Conservation (phyloP, 768 basidiomycete genomes). For the Tulasnella sp. region DNA sequence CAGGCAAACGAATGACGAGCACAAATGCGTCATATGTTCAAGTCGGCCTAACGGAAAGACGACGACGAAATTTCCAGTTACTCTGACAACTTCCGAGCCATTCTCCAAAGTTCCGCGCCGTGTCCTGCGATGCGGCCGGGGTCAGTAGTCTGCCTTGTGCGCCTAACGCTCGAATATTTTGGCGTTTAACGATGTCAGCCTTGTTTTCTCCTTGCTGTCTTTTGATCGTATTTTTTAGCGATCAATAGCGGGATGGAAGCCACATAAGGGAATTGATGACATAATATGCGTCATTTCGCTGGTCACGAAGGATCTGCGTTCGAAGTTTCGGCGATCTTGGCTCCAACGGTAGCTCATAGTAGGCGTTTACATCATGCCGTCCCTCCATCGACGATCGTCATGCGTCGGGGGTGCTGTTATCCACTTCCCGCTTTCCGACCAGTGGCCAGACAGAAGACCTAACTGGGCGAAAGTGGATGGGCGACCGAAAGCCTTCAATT, state of each 20-base stretch:
- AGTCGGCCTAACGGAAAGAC: not conserved
- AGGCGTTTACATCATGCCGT: not conserved
- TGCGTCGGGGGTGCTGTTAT: not conserved
- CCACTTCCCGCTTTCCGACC: not conserved
- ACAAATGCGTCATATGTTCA: not conserved
- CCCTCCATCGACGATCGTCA: not conserved
- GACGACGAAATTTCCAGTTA: not conserved
- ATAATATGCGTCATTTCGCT: slow-evolving; percentile 5
- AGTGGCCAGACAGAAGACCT: not conserved
- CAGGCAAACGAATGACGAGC: not conserved
- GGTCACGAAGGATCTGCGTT: not conserved
- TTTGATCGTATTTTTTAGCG: not conserved
- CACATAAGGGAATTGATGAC: not conserved
- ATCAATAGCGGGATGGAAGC: not conserved
- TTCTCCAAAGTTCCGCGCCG: not conserved
- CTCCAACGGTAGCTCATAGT: not conserved
- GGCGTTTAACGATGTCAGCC: not conserved
- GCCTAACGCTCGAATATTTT: not conserved
- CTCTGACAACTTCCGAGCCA: not conserved
- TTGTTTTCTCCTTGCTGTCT: not conserved
- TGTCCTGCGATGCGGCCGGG: not conserved
- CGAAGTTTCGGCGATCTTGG: not conserved
- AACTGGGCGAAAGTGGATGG: not conserved
- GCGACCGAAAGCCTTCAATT: not conserved
- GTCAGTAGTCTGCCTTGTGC: not conserved